A percentile compares a stretch with the other conserved stretches of the same genome.
Conservation (phyloP, 2,329 filamentous ascomycete species). For the Clonostachys solani region DNA sequence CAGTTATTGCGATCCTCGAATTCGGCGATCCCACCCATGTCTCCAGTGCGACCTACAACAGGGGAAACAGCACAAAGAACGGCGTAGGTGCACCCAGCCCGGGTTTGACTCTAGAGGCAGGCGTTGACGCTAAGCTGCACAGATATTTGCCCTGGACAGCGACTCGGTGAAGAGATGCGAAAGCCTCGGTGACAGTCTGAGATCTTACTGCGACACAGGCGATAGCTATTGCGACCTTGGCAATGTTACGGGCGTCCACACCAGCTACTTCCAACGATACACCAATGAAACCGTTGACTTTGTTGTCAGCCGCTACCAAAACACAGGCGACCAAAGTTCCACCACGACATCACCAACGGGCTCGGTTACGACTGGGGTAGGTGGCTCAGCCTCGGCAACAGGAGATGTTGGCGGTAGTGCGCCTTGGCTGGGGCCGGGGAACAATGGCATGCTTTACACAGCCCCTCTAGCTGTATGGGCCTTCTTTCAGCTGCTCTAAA, state of each 20-base stretch:
- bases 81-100: constrained; percentile 23
- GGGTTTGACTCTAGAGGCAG: background rate
- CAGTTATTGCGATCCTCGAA: constrained; percentile 32
- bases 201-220: constrained; percentile 34
- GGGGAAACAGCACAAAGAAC: constrained; percentile 26
- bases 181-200: constrained; percentile 24
- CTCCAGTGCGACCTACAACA: constrained; percentile 25
- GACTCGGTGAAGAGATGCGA: constrained; percentile 25
- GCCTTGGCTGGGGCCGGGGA: no score
- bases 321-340: background rate
- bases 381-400: no score
- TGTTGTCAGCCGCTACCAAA: constrained; percentile 24
- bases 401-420: no score
- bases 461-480: no score
- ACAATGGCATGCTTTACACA: no score
- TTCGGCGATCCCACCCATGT: constrained; percentile 36
- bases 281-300: constrained; percentile 24
- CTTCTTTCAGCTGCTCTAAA: no score
- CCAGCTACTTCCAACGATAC: constrained; percentile 29
- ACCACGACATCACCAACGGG: background rate
- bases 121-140: constrained; percentile 9
- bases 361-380: background rate
- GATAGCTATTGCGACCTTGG: constrained; percentile 35
- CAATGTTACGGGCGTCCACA: constrained; percentile 19
- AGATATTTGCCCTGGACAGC: constrained; percentile 21